Percentiles rank a stretch among this genome's conserved stretches.
phyloP scores from a whole-genome alignment of 495 filamentous ascomycete species.

The Terfezia claveryi region DNA sequence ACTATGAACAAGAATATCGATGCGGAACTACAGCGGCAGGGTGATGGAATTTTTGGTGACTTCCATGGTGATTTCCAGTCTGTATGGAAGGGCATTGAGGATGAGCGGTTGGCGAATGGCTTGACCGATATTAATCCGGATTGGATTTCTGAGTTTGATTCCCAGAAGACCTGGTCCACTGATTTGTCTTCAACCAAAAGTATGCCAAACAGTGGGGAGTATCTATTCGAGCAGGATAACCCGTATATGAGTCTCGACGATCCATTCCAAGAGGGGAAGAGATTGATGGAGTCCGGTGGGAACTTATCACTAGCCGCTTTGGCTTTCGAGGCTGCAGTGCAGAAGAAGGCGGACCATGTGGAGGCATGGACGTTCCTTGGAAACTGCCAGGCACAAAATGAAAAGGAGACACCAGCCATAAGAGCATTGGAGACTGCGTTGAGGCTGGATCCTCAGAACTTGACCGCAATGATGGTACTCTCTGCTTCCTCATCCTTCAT shows the following conservation, averaged over 20 bases:
- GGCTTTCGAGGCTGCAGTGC: constrained; percentile 91
- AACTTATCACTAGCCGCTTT: constrained; percentile 85
- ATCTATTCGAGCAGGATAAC: constrained; percentile 88
- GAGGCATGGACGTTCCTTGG: constrained; percentile 87
- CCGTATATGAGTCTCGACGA: constrained; percentile 52
- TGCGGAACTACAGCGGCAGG: constrained; percentile 58
- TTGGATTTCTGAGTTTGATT: constrained; percentile 17
- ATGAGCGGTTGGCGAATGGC: constrained; percentile 40
- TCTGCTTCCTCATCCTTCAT: neutral
- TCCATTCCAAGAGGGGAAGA: constrained; percentile 74
- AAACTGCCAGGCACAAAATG: constrained; percentile 84
- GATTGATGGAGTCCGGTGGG: constrained; percentile 75
- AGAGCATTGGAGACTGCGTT: constrained; percentile 85
- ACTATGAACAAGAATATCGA: constrained; percentile 42
- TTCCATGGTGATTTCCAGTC: constrained; percentile 79
- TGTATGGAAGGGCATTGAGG: constrained; percentile 68
- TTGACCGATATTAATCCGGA: constrained; percentile 3
- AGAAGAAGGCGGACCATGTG: constrained; percentile 66
- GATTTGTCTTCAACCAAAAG: constrained; percentile 16
- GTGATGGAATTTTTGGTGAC: constrained; percentile 40
- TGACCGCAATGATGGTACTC: constrained; percentile 55
- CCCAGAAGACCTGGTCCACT: constrained; percentile 12
- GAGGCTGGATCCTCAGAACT: constrained; percentile 64
- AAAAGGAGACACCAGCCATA: constrained; percentile 95
- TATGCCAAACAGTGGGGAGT: constrained; percentile 41